Base-by-base conservation (phyloP, 2,329 filamentous ascomycete genomes). In the Elsinoe necatrix region DNA sequence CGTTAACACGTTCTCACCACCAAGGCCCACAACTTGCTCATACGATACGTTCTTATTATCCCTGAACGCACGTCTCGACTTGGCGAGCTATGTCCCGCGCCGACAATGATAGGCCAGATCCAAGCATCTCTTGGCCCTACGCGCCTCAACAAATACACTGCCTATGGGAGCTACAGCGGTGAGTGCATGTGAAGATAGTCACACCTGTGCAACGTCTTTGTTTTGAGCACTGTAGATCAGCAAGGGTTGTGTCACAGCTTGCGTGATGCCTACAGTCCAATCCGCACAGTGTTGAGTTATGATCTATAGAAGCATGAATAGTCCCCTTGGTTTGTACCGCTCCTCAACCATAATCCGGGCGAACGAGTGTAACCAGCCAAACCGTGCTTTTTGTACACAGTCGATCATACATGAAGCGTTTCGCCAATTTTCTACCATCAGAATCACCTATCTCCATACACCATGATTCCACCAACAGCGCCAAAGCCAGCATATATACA, bases 211-310 rank as follows among this genome's bases (percentile, higher is more conserved):
- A 52, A 52, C 31, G 20, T 52, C 25, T 37, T 34, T 20, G 25
- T 18, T 23, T 37, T 37, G 48, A 16, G 11, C 31, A n/a, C 29
- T 21, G 31, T 21, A 29, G 48, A 52, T 52, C 48, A 21, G 14
- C 20, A 52, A 52, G 48, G 29, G 37, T 52, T 23, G 31, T 52
- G 29, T 23, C 16, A 52, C 48, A 34, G 29, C 29, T 52, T 20
- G 31, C 37, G 4, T 52, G 48, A 29, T 52, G 48, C 48, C 48
- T 52, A 35, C 20, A n/a, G 4, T 8, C 11, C 29, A 4, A 3
- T n/a, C 14, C 4, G 34, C 14, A n/a, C 14, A n/a, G 34, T 37
- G 41, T 42, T 42, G 39, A 20, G 41, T 20, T 45, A 3, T 12
- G 14, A 6, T 37, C 12, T 37, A 37, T 37, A 37, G 34, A 12